phyloP scores from a whole-genome alignment of 257 asterid species.

The Buddleja alternifolia region DNA sequence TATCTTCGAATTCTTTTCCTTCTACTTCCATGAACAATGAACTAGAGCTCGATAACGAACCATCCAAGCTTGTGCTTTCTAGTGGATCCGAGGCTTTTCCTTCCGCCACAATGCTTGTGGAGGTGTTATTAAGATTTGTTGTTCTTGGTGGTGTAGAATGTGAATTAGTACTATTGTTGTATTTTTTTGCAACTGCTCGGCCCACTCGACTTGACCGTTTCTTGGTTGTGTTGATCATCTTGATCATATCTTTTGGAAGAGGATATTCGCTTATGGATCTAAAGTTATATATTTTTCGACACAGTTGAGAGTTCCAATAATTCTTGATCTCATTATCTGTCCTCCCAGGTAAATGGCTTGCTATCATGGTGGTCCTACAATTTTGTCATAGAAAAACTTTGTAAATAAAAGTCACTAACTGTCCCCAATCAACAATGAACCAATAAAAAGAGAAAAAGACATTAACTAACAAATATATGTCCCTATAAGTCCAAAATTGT shows the following conservation, averaged over 20 bases:
- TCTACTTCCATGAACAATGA: too few relatives aligned
- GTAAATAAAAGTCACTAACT: too few relatives aligned
- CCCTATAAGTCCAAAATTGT: too few relatives aligned
- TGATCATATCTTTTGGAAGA: slow-evolving; percentile 30
- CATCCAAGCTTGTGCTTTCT: too few relatives aligned
- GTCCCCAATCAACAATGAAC: too few relatives aligned
- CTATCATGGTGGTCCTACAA: slow-evolving; percentile 66
- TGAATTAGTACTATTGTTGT: slow-evolving; percentile 13
- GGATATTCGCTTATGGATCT: slow-evolving; percentile 30
- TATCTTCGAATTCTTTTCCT: too few relatives aligned
- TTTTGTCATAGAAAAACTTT: background rate
- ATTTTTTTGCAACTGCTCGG: slow-evolving; percentile 36
- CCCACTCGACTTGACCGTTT: slow-evolving; percentile 40
- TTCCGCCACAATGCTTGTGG: too few relatives aligned
- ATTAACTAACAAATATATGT: too few relatives aligned
- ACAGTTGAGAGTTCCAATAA: slow-evolving; percentile 67
- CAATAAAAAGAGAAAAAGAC: too few relatives aligned
- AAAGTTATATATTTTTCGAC: slow-evolving; percentile 47
- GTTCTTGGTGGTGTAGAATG: background rate
- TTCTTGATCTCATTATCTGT: slow-evolving; percentile 70
- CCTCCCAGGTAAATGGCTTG: slow-evolving; percentile 63
- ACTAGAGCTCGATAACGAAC: too few relatives aligned
- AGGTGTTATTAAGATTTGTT: too few relatives aligned
- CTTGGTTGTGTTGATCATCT: slow-evolving; percentile 30
- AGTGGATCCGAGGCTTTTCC: too few relatives aligned